Evolutionary conservation across 1,284 basidiomycete genomes (phyloP), one percentile per base, ranked within the genome.

Genomic region (Xerocomus nothofagi): DNA sequence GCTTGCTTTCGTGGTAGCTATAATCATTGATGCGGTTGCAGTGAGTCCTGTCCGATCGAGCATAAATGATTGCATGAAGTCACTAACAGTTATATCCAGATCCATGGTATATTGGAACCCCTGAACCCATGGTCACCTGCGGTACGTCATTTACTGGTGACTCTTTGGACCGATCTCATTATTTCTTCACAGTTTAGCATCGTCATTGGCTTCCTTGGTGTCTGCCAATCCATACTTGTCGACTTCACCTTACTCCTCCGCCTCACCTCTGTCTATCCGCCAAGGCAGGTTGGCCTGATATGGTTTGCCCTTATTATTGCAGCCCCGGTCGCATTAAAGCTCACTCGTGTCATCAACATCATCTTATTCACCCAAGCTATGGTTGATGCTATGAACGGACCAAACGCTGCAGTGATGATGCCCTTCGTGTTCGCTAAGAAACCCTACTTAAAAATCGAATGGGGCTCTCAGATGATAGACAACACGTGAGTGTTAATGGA

Each of bases 381-480:
- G 32, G 32, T 36, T 27, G 11, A 37, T 14, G 62, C 38, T 9
- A 45, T 56, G 30, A 34, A 33, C n/a, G 39, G 39, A 15, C 40
- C 49, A 39, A 46, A 52, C 12, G n/a, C n/a, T 32, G 3, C 31
- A 44, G 1, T 41, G 2, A 10, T 2, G 18, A 34, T 53, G 27
- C 23, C 2, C 3, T 3, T 12, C n/a, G n/a, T 33, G 5, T 55
- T 51, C 17, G 12, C 21, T n/a, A 26, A 23, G 23, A 40, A 12
- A 11, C 62, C 62, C 8, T 65, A 58, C 44, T 18, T 67, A 30
- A 66, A 67, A 29, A 56, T 67, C 3, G 63, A 65, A 36, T 65
- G 63, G 63, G 56, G 59, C 17, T 40, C 59, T 23, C 60, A 65
- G 48, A 44, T 65, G 40, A 24, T 63, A n/a, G 63, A 65, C 34